A percentile compares a stretch with the other conserved stretches of the same genome.
Conservation (phyloP, 192 early-diverging fungal genomes). For the Backusella psychrophila region DNA sequence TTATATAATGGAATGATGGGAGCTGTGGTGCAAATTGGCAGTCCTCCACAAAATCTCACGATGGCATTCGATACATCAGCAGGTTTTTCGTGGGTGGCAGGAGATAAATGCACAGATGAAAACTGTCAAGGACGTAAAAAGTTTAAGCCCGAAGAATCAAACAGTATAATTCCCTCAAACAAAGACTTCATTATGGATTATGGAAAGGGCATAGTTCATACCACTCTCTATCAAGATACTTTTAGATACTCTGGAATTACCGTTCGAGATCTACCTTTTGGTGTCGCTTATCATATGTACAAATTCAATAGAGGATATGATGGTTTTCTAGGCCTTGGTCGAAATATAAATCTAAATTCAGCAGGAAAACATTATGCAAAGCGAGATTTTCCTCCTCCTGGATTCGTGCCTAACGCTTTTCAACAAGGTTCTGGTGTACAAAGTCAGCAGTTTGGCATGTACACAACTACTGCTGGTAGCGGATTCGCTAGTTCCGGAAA, state of each 20-base stretch:
- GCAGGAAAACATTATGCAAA: constrained; percentile 14
- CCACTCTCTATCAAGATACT: constrained; percentile 28
- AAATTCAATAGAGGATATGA: constrained; percentile 29
- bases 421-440: constrained; percentile 20
- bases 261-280: constrained; percentile 28
- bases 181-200: constrained; percentile 30
- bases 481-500: neutral
- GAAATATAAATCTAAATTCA: constrained; percentile 24
- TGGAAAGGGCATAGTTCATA: constrained; percentile 26
- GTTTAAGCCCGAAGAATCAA: constrained; percentile 26
- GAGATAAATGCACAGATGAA: constrained; percentile 11
- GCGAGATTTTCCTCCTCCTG: constrained; percentile 19
- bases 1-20: neutral
- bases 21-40: neutral
- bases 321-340: constrained; percentile 35
- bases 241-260: constrained; percentile 20
- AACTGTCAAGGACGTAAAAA: constrained; percentile 33
- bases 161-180: constrained; percentile 10
- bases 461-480: constrained; percentile 7
- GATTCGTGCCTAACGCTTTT: constrained; percentile 23
- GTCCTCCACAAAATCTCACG: neutral
- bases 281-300: constrained; percentile 34
- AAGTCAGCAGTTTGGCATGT: constrained; percentile 35
- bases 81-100: constrained; percentile 32
- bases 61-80: constrained; percentile 5